Evolutionary conservation across 371 early-diverging fungal species (phyloP).

Genomic region (Rhizomucor miehei): DNA sequence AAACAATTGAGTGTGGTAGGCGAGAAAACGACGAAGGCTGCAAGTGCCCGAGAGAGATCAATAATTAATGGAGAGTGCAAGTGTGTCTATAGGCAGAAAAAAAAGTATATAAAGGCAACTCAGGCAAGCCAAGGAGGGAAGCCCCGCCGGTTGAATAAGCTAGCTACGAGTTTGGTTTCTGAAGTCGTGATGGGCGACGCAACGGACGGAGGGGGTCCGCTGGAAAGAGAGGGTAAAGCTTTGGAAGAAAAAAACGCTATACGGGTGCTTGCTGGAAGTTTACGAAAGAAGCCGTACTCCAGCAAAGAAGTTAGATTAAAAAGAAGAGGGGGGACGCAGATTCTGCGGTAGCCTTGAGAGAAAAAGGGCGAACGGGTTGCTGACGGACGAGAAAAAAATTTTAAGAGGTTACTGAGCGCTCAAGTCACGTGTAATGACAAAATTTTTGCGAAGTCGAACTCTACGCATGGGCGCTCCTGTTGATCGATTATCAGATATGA

Average conservation of each 20-base stretch:
- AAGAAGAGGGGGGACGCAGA: neutral
- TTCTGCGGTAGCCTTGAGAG: neutral
- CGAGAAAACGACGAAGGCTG: constrained; percentile 10
- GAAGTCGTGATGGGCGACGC: constrained; percentile 68
- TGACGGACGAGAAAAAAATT: constrained; percentile 1
- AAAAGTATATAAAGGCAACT: constrained; percentile 11
- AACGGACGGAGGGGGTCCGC: constrained; percentile 48
- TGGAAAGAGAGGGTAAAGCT: constrained; percentile 20
- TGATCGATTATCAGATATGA: neutral
- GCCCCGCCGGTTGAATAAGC: constrained; percentile 63
- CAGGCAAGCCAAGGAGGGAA: constrained; percentile 67
- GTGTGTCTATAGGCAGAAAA: constrained; percentile 6
- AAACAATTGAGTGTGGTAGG: constrained; percentile 4
- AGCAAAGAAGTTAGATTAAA: constrained; percentile 6
- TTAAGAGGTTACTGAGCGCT: neutral
- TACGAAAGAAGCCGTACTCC: constrained; percentile 7
- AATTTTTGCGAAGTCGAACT: no score
- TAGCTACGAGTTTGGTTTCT: constrained; percentile 61
- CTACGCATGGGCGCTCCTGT: neutral
- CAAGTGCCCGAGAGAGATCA: constrained; percentile 13
- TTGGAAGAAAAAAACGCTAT: constrained; percentile 4
- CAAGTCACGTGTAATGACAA: no score
- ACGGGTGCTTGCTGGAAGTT: constrained; percentile 3
- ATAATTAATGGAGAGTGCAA: constrained; percentile 20
- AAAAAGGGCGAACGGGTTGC: neutral